Evolutionary conservation across 2,329 filamentous ascomycete species (phyloP).

Genomic region (Colletotrichum sp.): DNA sequence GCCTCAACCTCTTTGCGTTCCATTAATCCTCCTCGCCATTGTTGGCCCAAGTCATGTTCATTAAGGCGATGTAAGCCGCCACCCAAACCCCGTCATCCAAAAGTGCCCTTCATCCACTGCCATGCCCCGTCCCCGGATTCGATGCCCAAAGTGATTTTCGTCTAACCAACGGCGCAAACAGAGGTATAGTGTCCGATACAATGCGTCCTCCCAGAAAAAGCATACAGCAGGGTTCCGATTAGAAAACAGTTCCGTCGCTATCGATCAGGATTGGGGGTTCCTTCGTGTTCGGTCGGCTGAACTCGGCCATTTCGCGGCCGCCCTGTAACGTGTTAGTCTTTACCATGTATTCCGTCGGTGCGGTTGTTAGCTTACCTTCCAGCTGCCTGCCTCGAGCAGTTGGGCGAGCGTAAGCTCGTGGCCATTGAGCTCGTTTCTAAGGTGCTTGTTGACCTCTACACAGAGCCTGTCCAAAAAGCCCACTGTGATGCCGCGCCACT

Average conservation of each 20-base stretch:
- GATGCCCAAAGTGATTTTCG: neutral
- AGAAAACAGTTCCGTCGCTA: slow-evolving; percentile 96
- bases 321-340: slow-evolving; percentile 56
- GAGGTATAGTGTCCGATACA: slow-evolving; percentile 20
- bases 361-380: slow-evolving; percentile 74
- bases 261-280: slow-evolving; percentile 96
- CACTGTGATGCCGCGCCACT: slow-evolving; percentile 66
- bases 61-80: slow-evolving; percentile 8
- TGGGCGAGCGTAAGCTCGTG: slow-evolving; percentile 81
- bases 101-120: neutral
- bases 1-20: neutral
- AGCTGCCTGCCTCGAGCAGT: slow-evolving; percentile 93
- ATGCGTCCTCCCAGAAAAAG: neutral
- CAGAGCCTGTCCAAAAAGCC: slow-evolving; percentile 59
- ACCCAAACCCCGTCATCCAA: neutral
- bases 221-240: slow-evolving; percentile 29
- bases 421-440: slow-evolving; percentile 70
- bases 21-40: neutral
- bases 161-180: slow-evolving; percentile 5
- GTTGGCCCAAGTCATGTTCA: slow-evolving; percentile 8
- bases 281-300: slow-evolving; percentile 94
- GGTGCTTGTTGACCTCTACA: slow-evolving; percentile 53
- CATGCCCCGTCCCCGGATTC: neutral
- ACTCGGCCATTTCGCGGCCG: slow-evolving; percentile 93
- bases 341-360: neutral